Evolutionary conservation across 139 green algal species (phyloP), one percentile per base, ranked within the genome.

Genomic region (Tetradesmus obliquus): DNA sequence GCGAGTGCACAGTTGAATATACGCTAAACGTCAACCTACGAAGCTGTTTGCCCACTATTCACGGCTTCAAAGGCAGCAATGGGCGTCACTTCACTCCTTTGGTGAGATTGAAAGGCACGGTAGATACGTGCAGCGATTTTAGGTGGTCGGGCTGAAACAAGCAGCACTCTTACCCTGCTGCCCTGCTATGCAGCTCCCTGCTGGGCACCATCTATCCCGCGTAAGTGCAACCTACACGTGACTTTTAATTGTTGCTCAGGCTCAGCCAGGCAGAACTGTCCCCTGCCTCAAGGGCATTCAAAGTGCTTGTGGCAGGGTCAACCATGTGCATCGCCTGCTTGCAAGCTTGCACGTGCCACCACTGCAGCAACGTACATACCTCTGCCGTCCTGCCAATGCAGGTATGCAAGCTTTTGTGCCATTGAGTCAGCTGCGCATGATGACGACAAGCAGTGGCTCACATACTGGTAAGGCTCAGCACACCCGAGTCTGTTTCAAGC

Each of bases 371-470:
- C 2, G 12, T 12, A 5, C 24, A 3, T 82, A n/a, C 66, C n/a
- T n/a, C 71, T 55, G 76, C 76, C 5, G 1, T 17, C 3, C 76
- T 82, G n/a, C 76, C 55, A 1, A 22, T 82, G 76, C 76, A 92
- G 88, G 24, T 92, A 92, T 71, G 88, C 88, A 71, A 91, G 81
- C 66, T 92, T 92, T 45, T 91, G 91, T 13, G 88, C 88, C 12
- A 66, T 92, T n/a, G 88, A 92, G 55, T 91, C 88, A 8, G 54
- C 69, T 24, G 88, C 91, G 3, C 80, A 85, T 54, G 58, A 85
- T 54, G 88, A 90, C 45, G 88, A 92, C 54, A 91, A 82, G 57
- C 88, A 92, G 88, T 92, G 88, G 88, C 76, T 91, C 2, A 91
- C 88, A 4, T 91, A 91, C 88, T 91, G 79, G 79, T 86, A 79